Evolutionary conservation across 2,329 filamentous ascomycete genomes (phyloP).

Genomic region (Microdochium nivale): DNA sequence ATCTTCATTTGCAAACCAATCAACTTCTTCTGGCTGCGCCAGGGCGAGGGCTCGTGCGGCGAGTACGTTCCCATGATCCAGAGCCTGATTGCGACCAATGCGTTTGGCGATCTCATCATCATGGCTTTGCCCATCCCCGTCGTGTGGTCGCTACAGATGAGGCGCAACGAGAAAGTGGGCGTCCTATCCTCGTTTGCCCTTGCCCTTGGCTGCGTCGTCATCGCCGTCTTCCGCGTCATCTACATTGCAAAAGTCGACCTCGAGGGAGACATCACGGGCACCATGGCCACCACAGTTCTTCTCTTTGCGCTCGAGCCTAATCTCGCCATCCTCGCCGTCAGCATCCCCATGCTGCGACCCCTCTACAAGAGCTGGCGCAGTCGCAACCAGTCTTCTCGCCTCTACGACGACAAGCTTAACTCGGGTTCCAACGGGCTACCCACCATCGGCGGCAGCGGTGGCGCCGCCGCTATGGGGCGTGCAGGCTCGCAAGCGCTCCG

Average conservation of each 20-base stretch:
- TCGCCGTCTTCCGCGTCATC: constrained; percentile 27
- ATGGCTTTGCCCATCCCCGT: constrained; percentile 26
- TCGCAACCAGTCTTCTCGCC: constrained; percentile 19
- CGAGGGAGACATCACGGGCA: constrained; percentile 24
- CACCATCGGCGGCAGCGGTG: not conserved
- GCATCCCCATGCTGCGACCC: constrained; percentile 30
- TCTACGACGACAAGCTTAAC: constrained; percentile 9
- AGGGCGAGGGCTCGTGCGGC: constrained; percentile 17
- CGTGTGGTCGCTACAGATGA: constrained; percentile 28
- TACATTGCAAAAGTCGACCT: constrained; percentile 28
- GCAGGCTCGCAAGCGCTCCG: not conserved
- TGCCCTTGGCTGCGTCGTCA: constrained; percentile 26
- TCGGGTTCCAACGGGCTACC: constrained; percentile 4
- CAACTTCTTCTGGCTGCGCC: constrained; percentile 10
- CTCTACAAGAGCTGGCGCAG: constrained; percentile 23
- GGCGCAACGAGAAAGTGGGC: constrained; percentile 24
- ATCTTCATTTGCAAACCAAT: constrained; percentile 21
- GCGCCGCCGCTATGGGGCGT: not conserved
- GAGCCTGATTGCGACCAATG: constrained; percentile 26
- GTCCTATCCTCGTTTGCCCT: constrained; percentile 25
- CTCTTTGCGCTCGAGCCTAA: constrained; percentile 30
- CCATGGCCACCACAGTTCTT: constrained; percentile 29
- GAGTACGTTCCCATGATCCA: constrained; percentile 25
- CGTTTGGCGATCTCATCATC: constrained; percentile 26
- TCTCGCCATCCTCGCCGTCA: constrained; percentile 30